Evolutionary conservation across 495 filamentous ascomycete species (phyloP), one percentile per base, ranked within the genome.

Genomic region (Aspergillus cavernicola): DNA sequence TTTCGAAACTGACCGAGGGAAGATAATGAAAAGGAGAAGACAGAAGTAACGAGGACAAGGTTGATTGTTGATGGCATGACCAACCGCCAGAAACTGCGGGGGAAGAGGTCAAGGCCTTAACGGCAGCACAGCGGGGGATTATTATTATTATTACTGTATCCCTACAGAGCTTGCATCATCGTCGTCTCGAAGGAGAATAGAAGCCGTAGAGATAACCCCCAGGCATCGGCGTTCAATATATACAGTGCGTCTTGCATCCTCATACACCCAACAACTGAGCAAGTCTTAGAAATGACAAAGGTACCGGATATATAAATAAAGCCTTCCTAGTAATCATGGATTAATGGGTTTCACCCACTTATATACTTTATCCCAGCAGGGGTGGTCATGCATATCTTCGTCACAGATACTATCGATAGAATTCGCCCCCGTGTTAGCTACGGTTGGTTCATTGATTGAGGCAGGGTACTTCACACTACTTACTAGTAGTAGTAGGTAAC

Each of bases 61-160:
- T 18, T 38, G 22, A 23, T 39, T 50, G 46, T 39, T 29, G 46
- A 50, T 47, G 35, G 46, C 46, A 50, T 38, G 35, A 38, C 46
- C 46, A 38, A 29, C 13, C 10, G 40, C 22, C 11, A 43, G 23
- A 29, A 38, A 39, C 46, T 50, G 46, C 32, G 32, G 46, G 35
- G 46, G 35, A 50, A 39, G 24, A 28, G 46, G 44, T 47, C 44
- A 47, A 36, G 31, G 44, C 44, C 31, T 47, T 47, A 11, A 47
- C 31, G 31, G 43, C 44, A 47, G 43, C 43, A 46, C 18, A 46
- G 44, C 44, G 31, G 44, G 43, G 24, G 6, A 36, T 46, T 46
- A 46, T 32, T 15, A 11, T 44, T 13, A 26, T 31, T 6, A 35
- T 18, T 42, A 33, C 15, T 33, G 3, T 22, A 26, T 18, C 15